Percentiles rank a stretch among this genome's conserved stretches.
These are phyloP conservation scores for Chamaecyparis obtusa DNA, from an alignment of 75 land plant species.

Conservation along the genomic window DNA sequence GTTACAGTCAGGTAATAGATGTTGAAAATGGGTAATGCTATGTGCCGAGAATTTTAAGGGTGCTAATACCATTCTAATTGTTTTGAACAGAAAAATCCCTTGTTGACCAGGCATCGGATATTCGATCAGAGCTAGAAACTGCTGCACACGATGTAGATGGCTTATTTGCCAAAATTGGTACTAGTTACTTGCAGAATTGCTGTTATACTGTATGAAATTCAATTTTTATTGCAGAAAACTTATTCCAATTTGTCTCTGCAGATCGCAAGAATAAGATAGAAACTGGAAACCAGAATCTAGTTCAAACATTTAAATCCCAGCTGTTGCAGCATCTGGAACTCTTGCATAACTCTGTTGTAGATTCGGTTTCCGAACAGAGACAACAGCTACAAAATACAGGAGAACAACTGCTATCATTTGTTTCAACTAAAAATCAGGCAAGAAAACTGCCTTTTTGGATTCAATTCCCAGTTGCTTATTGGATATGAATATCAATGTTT, in stretches of 20 bases:
- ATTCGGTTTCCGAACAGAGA: conserved; percentile 31
- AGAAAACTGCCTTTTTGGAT: background rate
- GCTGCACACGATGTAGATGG: conserved; percentile 36
- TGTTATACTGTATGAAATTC: background rate
- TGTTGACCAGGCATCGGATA: conserved; percentile 24
- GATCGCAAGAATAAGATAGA: conserved; percentile 40
- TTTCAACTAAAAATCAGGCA: conserved; percentile 36
- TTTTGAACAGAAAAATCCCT: conserved; percentile 31
- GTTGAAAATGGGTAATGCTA: background rate
- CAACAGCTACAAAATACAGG: conserved; percentile 32
- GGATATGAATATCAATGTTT: background rate
- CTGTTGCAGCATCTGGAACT: conserved; percentile 30
- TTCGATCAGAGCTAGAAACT: conserved; percentile 38
- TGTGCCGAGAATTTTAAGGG: background rate
- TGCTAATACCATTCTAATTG: background rate
- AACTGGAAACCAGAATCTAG: conserved; percentile 37
- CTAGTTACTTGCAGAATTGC: background rate
- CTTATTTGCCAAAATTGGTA: conserved; percentile 44
- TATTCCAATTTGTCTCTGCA: background rate
- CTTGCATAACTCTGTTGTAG: conserved; percentile 20
- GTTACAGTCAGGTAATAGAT: conserved; percentile 28
- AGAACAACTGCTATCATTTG: conserved; percentile 29
- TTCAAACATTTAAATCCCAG: conserved; percentile 23
- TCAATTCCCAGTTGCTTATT: background rate
- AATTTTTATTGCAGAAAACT: background rate